These are phyloP conservation scores for Rhizophora apiculata DNA, from an alignment of 345 rosid genomes.

Conservation along the genomic window DNA sequence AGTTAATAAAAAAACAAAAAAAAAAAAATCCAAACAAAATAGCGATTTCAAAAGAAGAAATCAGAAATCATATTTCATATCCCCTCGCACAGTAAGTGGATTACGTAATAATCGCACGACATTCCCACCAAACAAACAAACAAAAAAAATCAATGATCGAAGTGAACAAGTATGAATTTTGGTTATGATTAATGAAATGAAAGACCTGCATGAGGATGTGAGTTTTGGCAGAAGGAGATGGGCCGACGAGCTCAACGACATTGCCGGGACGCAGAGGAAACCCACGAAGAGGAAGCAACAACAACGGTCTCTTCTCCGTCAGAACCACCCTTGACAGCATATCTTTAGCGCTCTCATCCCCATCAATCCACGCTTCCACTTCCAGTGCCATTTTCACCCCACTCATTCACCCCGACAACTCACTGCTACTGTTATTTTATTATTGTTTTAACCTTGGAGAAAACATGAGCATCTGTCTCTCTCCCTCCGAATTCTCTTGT, in stretches of 20 bases:
- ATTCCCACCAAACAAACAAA: no score
- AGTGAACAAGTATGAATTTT: neutral
- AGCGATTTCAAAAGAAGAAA: no score
- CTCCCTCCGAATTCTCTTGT: no score
- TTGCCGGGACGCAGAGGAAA: conserved; percentile 65
- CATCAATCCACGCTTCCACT: conserved; percentile 44
- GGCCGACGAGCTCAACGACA: conserved; percentile 65
- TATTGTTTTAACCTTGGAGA: no score
- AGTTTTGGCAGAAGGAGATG: conserved; percentile 73
- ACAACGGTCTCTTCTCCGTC: conserved; percentile 34
- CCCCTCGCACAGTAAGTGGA: no score
- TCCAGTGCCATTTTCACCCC: neutral
- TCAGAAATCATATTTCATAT: no score
- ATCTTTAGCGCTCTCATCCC: conserved; percentile 56
- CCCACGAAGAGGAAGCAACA: conserved; percentile 59
- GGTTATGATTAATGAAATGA: neutral
- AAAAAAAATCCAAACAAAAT: no score
- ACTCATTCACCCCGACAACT: no score
- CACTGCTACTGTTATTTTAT: no score
- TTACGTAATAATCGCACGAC: no score
- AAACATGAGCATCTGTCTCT: no score
- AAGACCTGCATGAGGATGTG: conserved; percentile 54
- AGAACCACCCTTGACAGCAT: conserved; percentile 55
- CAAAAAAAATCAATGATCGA: neutral
- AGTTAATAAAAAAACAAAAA: no score